phyloP scores from a whole-genome alignment of 2,329 filamentous ascomycete species.

The Hypoxylon sp. region DNA sequence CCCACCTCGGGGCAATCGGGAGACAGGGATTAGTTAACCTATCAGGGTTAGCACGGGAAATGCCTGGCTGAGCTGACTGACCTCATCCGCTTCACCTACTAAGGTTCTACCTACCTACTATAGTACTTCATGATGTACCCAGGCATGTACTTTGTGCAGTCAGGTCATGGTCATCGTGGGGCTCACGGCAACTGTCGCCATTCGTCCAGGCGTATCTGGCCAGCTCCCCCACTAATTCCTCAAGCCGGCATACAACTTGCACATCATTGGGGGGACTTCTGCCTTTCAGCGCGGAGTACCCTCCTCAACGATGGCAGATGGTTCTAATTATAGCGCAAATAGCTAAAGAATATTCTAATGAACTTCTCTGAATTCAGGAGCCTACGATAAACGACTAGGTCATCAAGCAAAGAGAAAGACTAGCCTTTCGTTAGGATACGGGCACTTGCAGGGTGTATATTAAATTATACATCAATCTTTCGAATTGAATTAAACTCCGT shows the following conservation, averaged over 20 bases:
- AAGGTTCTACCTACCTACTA: neutral
- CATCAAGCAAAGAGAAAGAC: neutral
- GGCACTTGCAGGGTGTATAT: neutral
- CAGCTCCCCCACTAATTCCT: constrained; percentile 29
- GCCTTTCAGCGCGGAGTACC: constrained; percentile 12
- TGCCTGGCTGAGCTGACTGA: constrained; percentile 18
- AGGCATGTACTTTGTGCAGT: constrained; percentile 10
- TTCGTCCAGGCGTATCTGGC: constrained; percentile 27
- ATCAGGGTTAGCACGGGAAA: constrained; percentile 21
- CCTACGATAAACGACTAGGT: neutral
- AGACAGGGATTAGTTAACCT: neutral
- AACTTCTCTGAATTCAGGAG: neutral
- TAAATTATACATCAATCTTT: neutral
- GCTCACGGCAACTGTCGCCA: constrained; percentile 42
- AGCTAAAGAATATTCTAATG: neutral
- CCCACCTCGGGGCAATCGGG: constrained; percentile 28
- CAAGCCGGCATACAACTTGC: constrained; percentile 25
- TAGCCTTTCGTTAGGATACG: neutral
- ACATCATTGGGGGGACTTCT: constrained; percentile 41
- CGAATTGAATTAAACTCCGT: constrained; percentile 2
- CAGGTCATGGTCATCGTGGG: constrained; percentile 19
- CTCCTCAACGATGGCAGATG: neutral
- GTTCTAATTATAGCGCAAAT: neutral
- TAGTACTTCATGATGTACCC: constrained; percentile 9
- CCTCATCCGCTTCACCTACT: neutral